Base-by-base conservation (phyloP, 495 filamentous ascomycete genomes). In the Copromyces sp. region DNA sequence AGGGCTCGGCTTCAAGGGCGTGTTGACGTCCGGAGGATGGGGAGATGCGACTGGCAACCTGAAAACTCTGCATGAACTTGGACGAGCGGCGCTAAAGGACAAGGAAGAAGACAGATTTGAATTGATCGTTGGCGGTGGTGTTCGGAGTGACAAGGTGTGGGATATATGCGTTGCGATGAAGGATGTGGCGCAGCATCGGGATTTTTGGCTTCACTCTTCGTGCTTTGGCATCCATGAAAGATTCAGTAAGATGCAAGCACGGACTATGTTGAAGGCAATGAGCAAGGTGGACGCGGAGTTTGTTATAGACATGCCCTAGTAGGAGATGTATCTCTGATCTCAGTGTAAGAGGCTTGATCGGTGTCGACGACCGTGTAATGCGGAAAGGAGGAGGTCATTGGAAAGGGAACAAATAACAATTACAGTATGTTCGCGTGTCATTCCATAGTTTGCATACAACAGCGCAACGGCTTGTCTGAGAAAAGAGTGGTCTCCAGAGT, bases 81-180 rank as follows among this genome's bases (percentile, higher is more conserved):
- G 80, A 14, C 24, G 65, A 8, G 73, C 35, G 42, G 78, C 76
- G 20, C 11, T 53, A 71, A 41, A 14, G 39, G 0, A 24, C 44
- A 9, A 59, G 20, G 47, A 59, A 17, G 53, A 65, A 32, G 53
- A 65, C 32, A 71, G 47, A 32, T 59, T 82, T 2, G 79, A 85
- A 72, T 74, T 84, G 29, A 76, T 85, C 39, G 77, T 83, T 24
- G 84, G 84, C 0, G 83, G 84, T 4, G 84, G 84, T 2, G 77
- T 85, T 8, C 75, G 84, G 42, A 77, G 70, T 24, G 72, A 69
- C 9, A 81, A 83, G 70, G 69, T 81, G n/a, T 70, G 11, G 72
- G 69, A 24, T 47, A 69, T 16, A 38, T 77, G 44, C 42, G 40
- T 47, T 39, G 38, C 32, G 29, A 39, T 29, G 53, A 37, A 59